Base-by-base conservation (phyloP, 2,329 filamentous ascomycete species). In the Xylariales sp. region DNA sequence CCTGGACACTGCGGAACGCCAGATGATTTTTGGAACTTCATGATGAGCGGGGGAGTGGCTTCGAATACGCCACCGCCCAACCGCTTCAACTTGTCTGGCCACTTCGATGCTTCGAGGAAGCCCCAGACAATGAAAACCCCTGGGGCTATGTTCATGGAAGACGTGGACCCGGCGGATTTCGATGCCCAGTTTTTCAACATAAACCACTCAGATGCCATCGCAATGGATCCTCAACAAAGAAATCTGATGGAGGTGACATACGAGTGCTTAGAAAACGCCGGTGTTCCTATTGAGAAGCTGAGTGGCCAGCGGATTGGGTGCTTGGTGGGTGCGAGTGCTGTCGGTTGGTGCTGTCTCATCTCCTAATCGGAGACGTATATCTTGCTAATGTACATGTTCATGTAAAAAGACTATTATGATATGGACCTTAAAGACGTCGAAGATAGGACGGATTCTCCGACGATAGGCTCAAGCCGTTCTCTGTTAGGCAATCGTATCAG, bases 61-160 rank as follows among this genome's bases (percentile, higher is more conserved):
- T 14, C 30, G 0, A 76, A 76, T 3, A 76, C 80, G 50, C 78
- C 78, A 4, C 83, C 82, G 1, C 80, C 69, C 68, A 74, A 73
- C 0, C 69, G 81, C 0, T 83, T 81, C 72, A 78, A 75, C 41
- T 14, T 80, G 2, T 32, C 74, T 0, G 78, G 76, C 0, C 81
- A 81, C 67, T 79, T 76, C 34, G 81, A 83, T 67, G 74, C 73
- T 0, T 75, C 79, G 0, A 72, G 66, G 5, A 80, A 80, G 43
- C 78, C 76, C 0, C 69, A 75, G 1, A 82, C 80, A 3, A 81
- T 80, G 70, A 74, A 76, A 1, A 75, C 74, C 0, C 73, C 69
- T 0, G 79, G 79, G 3, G 80, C 77, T 30, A 81, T 81, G 78
- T 83, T 83, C 67, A 70, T 84, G 8, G 72, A 79, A 2, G 73